Base-by-base conservation (phyloP, 345 rosid species). In the Pelargonium nanum region DNA sequence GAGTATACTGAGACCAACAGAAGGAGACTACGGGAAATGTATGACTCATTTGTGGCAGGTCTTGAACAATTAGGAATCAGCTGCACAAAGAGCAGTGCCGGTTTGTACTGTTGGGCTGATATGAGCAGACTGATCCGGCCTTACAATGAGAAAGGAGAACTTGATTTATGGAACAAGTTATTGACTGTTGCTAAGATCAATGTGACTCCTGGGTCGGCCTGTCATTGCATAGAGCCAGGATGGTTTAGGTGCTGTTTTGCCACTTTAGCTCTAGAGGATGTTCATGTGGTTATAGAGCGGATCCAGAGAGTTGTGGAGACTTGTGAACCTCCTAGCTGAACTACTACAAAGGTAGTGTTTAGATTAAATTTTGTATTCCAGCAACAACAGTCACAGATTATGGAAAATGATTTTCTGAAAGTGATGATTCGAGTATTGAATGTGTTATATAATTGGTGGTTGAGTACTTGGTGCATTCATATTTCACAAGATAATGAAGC, bases 211-310 rank as follows among this genome's bases (percentile, higher is more conserved):
- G 94, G 97, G 6, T 80, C 89, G 26, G 91, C 94, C 5, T 89
- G 99, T 71, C 94, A 87, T 72, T 85, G 94, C 78, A 87, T 84
- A 65, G 91, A 93, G 72, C 91, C 89, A 0, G 99, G 99, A 62
- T 93, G 99, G 97, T 93, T 93, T 63, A 72, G 97, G 24, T 92
- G 93, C 65, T 85, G 95, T 80, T 92, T 87, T 74, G 74, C 97
- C 1, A 67, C 84, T 55, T 72, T 89, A 67, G 69, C 79, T 13
- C 66, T 65, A 68, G 87, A 81, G 66, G 89, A 89, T 70, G 70
- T 89, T 75, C 85, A 84, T 59, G 24, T 78, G 44, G 82, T 85
- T 15, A 64, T 89, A 44, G 87, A 77, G 25, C 70, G 96, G 70
- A 87, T 87, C 48, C 67, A 56, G 21, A 79, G 63, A 69, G 80